phyloP scores from a whole-genome alignment of 352 stramenopile genomes.

The Albugo laibachii region DNA sequence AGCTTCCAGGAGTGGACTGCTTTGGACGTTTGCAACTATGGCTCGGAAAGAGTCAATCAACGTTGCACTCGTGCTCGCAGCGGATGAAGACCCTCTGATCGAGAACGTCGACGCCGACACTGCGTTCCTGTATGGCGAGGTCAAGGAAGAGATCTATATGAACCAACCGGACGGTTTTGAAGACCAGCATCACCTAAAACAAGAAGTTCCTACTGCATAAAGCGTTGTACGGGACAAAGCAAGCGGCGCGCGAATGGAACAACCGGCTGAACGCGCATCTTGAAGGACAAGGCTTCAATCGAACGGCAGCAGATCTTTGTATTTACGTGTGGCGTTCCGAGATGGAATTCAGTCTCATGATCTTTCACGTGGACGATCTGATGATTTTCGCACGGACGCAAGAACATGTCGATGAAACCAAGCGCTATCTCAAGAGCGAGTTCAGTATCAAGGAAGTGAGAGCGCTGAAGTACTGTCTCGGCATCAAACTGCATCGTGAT shows the following conservation, averaged over 20 bases:
- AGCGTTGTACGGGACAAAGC: slow-evolving; percentile 6
- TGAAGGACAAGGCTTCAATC: slow-evolving; percentile 3
- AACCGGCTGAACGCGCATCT: slow-evolving; percentile 8
- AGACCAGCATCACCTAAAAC: background rate
- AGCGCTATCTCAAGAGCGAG: no score
- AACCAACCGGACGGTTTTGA: background rate
- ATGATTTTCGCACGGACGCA: no score
- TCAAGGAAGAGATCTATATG: slow-evolving; percentile 1
- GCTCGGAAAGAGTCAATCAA: no score
- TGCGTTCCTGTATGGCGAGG: background rate
- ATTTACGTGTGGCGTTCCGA: slow-evolving; percentile 11
- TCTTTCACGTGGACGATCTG: no score
- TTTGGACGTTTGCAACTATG: slow-evolving; percentile 4
- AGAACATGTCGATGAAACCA: no score
- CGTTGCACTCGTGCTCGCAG: background rate
- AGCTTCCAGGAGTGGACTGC: slow-evolving; percentile 4
- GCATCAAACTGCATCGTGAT: no score
- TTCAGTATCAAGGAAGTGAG: no score
- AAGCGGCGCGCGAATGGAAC: slow-evolving; percentile 10
- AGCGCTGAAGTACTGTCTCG: no score
- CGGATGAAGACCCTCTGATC: background rate
- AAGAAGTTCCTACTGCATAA: no score
- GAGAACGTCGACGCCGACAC: background rate
- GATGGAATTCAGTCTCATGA: no score
- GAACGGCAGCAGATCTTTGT: slow-evolving; percentile 6